These are phyloP conservation scores for Dimocarpus longan DNA, from an alignment of 345 rosid species.

Conservation along the genomic window DNA sequence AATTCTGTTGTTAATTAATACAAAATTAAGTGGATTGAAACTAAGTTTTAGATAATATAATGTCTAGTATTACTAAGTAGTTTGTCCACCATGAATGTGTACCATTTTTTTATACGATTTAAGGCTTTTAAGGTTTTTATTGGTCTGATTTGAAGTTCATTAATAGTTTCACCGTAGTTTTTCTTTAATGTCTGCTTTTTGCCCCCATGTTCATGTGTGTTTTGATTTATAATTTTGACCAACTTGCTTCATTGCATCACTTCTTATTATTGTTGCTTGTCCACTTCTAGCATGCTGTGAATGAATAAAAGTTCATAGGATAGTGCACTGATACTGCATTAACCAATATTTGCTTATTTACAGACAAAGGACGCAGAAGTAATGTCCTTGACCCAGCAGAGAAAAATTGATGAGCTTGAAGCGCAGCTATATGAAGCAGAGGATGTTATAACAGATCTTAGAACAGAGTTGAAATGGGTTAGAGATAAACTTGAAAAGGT, in stretches of 20 bases:
- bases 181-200: not conserved
- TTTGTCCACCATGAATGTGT: too few relatives aligned
- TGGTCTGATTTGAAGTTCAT: not conserved
- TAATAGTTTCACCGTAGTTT: not conserved
- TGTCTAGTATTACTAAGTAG: not conserved
- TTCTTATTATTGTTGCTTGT: not conserved
- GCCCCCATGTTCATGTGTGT: not conserved
- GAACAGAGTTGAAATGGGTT: slow-evolving; percentile 53
- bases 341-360: slow-evolving; percentile 11
- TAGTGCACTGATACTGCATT: not conserved
- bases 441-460: slow-evolving; percentile 67
- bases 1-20: not conserved
- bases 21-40: not conserved
- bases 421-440: slow-evolving; percentile 79
- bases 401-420: slow-evolving; percentile 74
- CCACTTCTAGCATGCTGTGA: not conserved
- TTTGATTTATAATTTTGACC: not conserved
- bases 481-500: slow-evolving; percentile 50
- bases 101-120: not conserved
- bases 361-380: slow-evolving; percentile 61
- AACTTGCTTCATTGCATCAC: not conserved
- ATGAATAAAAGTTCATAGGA: not conserved
- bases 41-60: too few relatives aligned
- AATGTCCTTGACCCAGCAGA: slow-evolving; percentile 41
- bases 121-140: not conserved